Conservation (phyloP, 495 filamentous ascomycete genomes). For the Penicillium roqueforti region DNA sequence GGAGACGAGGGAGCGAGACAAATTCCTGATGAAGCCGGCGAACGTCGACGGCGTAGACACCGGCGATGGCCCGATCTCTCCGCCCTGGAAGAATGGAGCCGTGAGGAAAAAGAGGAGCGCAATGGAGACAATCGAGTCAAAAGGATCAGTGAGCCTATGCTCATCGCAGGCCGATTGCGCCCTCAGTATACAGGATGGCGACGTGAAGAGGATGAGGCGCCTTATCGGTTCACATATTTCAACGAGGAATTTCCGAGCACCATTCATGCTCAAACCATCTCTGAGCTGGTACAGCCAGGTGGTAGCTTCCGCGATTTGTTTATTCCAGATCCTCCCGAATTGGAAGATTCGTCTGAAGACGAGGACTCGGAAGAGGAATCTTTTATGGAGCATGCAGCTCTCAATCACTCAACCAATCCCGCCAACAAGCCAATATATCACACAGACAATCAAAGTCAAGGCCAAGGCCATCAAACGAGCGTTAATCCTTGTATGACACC, state of each 20-base stretch:
- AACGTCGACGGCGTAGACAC: slow-evolving; percentile 52
- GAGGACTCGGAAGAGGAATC: slow-evolving; percentile 50
- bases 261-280: slow-evolving; percentile 92
- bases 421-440: slow-evolving; percentile 2
- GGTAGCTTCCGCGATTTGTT: slow-evolving; percentile 82
- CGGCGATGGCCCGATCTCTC: slow-evolving; percentile 66
- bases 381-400: slow-evolving; percentile 6
- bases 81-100: slow-evolving; percentile 85
- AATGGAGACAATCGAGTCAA: slow-evolving; percentile 84
- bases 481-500: neutral
- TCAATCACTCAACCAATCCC: slow-evolving; percentile 5
- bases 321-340: slow-evolving; percentile 62
- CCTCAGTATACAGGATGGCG: slow-evolving; percentile 81
- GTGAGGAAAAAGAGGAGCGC: slow-evolving; percentile 83
- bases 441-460: neutral
- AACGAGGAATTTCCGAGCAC: slow-evolving; percentile 94
- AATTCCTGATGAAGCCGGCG: slow-evolving; percentile 39
- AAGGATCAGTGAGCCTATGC: slow-evolving; percentile 87
- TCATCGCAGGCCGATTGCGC: slow-evolving; percentile 81
- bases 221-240: slow-evolving; percentile 97
- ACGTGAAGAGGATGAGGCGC: slow-evolving; percentile 80
- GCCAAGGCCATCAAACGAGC: slow-evolving; percentile 4
- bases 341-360: slow-evolving; percentile 60
- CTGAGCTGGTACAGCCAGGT: slow-evolving; percentile 82
- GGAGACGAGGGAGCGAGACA: slow-evolving; percentile 60